phyloP scores from a whole-genome alignment of 192 early-diverging fungal species.

The Obelidium mucronatum region DNA sequence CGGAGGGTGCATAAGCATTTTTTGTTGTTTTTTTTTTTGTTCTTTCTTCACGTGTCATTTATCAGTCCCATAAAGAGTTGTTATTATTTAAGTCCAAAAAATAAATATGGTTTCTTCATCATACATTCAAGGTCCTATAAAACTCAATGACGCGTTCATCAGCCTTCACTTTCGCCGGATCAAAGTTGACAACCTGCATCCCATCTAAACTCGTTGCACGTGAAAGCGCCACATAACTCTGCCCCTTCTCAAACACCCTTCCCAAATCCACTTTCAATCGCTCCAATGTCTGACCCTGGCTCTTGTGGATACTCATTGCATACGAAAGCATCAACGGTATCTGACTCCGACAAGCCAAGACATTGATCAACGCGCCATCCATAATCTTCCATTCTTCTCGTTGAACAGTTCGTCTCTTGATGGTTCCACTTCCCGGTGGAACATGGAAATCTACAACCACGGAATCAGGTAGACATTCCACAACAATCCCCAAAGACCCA shows the following conservation, averaged over 20 bases:
- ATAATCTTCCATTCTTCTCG: conserved; percentile 18
- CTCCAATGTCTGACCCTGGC: conserved; percentile 58
- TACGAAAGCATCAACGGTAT: conserved; percentile 56
- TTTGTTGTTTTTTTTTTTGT: no score
- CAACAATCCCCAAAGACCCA: conserved; percentile 48
- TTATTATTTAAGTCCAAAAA: no score
- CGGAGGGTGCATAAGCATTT: no score
- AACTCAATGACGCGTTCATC: conserved; percentile 20
- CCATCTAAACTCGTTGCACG: conserved; percentile 50
- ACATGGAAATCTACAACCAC: conserved; percentile 45
- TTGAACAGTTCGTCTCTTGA: not conserved
- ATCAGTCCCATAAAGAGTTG: no score
- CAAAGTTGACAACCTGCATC: conserved; percentile 40
- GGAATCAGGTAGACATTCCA: conserved; percentile 24
- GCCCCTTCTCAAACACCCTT: conserved; percentile 55
- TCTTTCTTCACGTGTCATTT: no score
- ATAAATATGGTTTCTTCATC: no score
- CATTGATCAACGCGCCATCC: conserved; percentile 1
- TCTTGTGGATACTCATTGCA: conserved; percentile 60
- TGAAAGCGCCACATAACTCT: conserved; percentile 61
- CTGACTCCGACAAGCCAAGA: conserved; percentile 11
- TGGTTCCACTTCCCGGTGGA: not conserved
- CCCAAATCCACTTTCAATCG: conserved; percentile 54
- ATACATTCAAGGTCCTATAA: conserved; percentile 13
- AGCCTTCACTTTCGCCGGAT: conserved; percentile 13